A percentile compares a stretch with the other conserved stretches of the same genome.
These are phyloP conservation scores for Penicillium sp. DNA, from an alignment of 2,329 filamentous ascomycete species.

Conservation along the genomic window DNA sequence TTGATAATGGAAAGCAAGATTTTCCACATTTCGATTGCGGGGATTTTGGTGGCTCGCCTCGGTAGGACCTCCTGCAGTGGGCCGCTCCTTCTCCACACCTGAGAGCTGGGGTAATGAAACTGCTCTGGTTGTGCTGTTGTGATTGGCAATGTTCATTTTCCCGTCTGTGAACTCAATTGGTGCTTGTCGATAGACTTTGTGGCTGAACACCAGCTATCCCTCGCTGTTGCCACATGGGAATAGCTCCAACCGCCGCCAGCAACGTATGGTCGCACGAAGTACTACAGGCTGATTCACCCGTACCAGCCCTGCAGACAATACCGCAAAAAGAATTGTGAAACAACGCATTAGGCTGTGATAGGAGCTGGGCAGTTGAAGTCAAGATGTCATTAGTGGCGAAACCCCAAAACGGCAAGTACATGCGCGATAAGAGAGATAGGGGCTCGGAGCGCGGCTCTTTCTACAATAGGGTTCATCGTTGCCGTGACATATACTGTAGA, in stretches of 20 bases:
- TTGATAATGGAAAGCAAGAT: constrained; percentile 22
- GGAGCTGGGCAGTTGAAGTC: background rate
- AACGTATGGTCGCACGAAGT: no score
- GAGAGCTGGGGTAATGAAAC: constrained; percentile 7
- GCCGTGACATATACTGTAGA: background rate
- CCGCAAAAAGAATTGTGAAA: no score
- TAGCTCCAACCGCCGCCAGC: no score
- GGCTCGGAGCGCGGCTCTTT: background rate
- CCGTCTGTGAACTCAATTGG: background rate
- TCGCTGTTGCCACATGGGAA: background rate
- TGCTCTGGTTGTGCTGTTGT: background rate
- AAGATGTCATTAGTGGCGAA: constrained; percentile 14
- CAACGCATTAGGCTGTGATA: background rate
- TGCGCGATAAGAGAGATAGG: constrained; percentile 22
- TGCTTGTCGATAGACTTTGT: no score
- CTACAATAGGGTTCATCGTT: background rate
- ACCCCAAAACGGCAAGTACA: constrained; percentile 21
- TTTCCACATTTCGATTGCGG: constrained; percentile 4
- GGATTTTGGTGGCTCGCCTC: constrained; percentile 24
- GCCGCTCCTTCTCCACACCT: constrained; percentile 10
- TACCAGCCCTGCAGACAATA: no score
- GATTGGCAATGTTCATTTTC: background rate
- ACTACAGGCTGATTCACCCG: no score
- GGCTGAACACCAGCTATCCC: no score
- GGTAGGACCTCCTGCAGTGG: constrained; percentile 34